Base-by-base conservation (phyloP, 306 rosid species). In the Cotoneaster glaucophyllus region DNA sequence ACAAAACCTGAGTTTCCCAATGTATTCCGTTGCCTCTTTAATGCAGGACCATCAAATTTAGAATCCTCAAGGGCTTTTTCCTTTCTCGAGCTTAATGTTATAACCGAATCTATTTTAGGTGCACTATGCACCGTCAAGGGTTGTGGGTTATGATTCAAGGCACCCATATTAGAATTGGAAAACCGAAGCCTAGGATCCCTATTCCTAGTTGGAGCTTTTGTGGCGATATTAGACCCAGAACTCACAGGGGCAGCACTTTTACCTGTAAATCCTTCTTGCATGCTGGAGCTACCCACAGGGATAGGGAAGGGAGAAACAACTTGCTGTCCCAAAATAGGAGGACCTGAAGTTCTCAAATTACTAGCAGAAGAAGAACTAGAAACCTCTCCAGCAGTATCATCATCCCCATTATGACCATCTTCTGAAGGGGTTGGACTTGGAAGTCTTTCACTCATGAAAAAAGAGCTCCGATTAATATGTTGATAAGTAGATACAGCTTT, bases 401-500 rank as follows among this genome's bases (percentile, higher is more conserved):
- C 89, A 80, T 64, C 82, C 82, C 76, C 86, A 52, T 75, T 77
- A 57, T 78, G 93, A 61, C 80, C 64, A 31, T 92, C 93, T 70
- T 86, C 99, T 6, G 99, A 96, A 50, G 99, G 99, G 28, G 99
- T 96, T 80, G 99, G 99, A 82, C 99, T 96, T 71, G 99, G 99
- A 85, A 96, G 96, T 59, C 84, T 80, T 79, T 92, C 98, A 83
- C 59, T 72, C 48, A 80, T 84, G 39, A 85, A 75, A 79, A 83
- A 88, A 28, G 99, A 90, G 81, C 87, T 86, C 77, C 89, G 91
- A 75, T 90, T 90, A 84, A 96, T 96, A 81, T 92, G 99, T 77
- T 96, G 99, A 85, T 96, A 96, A 13, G 88, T 50, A 29, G 99
- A 96, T 81, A 96, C 90, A 78, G 98, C 98, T 84, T 85, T 92